Evolutionary conservation across 1,284 basidiomycete genomes (phyloP), one percentile per base, ranked within the genome.

Genomic region (Ganoderma sinense): DNA sequence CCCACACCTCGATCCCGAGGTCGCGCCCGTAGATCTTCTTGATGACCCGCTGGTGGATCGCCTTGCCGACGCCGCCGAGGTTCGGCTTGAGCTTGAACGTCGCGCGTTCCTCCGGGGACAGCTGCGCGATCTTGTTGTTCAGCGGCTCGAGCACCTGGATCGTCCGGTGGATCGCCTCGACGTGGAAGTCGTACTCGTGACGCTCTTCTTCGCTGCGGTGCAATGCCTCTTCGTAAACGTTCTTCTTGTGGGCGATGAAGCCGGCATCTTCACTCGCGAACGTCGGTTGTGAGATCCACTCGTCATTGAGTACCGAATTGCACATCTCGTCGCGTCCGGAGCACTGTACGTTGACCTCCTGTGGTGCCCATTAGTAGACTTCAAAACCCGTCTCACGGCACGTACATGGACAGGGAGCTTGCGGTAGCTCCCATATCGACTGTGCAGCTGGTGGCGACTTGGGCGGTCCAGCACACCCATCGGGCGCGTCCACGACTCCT

Each of bases 131-230:
- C 80, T 97, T 95, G 79, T 92, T 92, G 77, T 94, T 93, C 74
- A 98, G 92, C 1, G 97, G 97, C 78, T 99, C 97, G 33, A 99
- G 91, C 75, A 97, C 87, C 8, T 90, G 88, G 75, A 99, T 97
- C 10, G 97, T 98, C 62, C 97, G 93, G 26, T 93, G 87, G 76
- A 99, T 95, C n/a, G 97, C 97, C 79, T 99, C 97, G 77, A 99
- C 96, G 81, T 99, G 96, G 85, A 98, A 99, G 81, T 99, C 97
- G 80, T 99, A 99, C 82, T 99, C 97, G 82, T 99, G 97, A 13
- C 97, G 91, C 81, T 99, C 98, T 80, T 99, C 97, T 79, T 99
- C 97, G 65, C 93, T 95, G 60, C 97, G 94, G 82, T 98, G 97
- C n/a, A 99, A 87, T 0, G 97, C 97, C 78, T 99, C 97, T 79